phyloP scores from a whole-genome alignment of 805 yeast species.

The Monosporozyma unispora region DNA sequence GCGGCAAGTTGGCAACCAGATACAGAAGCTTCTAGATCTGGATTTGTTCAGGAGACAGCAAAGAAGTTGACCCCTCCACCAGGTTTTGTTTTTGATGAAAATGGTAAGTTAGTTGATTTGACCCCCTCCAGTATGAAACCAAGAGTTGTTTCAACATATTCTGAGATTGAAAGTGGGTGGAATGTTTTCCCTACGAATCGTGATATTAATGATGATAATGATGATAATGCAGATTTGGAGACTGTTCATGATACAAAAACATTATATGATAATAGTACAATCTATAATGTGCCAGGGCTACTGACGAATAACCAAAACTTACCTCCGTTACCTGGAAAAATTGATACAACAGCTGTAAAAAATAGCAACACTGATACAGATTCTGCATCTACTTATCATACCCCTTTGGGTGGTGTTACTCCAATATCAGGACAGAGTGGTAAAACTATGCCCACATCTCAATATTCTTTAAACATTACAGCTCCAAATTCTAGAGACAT shows the following conservation, averaged over 20 bases:
- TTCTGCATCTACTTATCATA: not conserved
- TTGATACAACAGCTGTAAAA: not conserved
- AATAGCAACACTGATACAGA: not conserved
- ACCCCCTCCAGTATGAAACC: slow-evolving; percentile 26
- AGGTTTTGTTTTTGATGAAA: slow-evolving; percentile 29
- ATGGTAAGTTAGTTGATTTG: slow-evolving; percentile 26
- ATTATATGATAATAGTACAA: slow-evolving; percentile 29
- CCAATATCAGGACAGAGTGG: not conserved
- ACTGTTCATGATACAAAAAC: slow-evolving; percentile 30
- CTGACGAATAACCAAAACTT: slow-evolving; percentile 19
- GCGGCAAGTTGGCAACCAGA: slow-evolving; percentile 44
- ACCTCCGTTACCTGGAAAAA: slow-evolving; percentile 28
- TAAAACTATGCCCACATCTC: not conserved
- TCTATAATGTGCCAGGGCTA: slow-evolving; percentile 30
- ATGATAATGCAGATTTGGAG: slow-evolving; percentile 21
- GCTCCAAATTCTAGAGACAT: slow-evolving; percentile 15
- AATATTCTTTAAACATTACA: slow-evolving; percentile 5
- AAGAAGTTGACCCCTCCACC: slow-evolving; percentile 22
- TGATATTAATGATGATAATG: slow-evolving; percentile 1
- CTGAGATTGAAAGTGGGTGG: slow-evolving; percentile 30
- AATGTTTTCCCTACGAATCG: slow-evolving; percentile 28
- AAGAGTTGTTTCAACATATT: slow-evolving; percentile 25
- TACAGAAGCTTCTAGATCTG: slow-evolving; percentile 32
- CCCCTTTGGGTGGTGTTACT: not conserved
- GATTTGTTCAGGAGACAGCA: slow-evolving; percentile 34